Base-by-base conservation (phyloP, 225 moss, liverwort and hornwort species). In the Ulota crispa region DNA sequence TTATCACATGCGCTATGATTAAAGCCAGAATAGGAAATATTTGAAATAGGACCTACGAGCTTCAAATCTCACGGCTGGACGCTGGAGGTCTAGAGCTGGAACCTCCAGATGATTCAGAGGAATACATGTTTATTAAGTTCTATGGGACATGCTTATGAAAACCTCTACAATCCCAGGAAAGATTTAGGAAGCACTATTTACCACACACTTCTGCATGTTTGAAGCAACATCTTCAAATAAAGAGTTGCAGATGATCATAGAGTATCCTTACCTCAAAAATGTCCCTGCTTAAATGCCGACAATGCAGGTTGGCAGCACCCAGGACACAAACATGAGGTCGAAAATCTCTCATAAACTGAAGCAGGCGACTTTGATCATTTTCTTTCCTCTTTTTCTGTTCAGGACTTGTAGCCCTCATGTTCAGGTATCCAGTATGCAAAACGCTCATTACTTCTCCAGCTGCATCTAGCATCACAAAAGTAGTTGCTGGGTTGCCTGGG, bases 401-500 rank as follows among this genome's bases (percentile, higher is more conserved):
- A 67, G 82, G 32, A 89, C 87, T 93, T 26, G 80, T 82, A 70
- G 85, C 93, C 71, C 87, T 91, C 78, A 96, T 89, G 43, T 93
- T 94, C 88, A 99, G 72, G 78, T 99, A 96, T 37, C 96, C 99
- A 64, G 96, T 93, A 73, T 96, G 88, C 43, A 99, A 82, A 83
- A 94, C 84, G 77, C 93, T 96, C 74, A 95, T 92, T 68, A 99
- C 90, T 87, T 99, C 99, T 41, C 99, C 99, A 73, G 93, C 92
- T 61, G 89, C 50, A 82, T 99, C 99, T 80, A 99, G 81, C 99
- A 99, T 99, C 78, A 99, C 99, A 87, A 99, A 99, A 59, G 99
- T 99, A 57, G 96, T 99, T 55, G 96, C 94, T 78, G 99, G 99
- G 80, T 94, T 99, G 76, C 99, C 99, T 68, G 94, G 87, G 61